Percentiles rank a stretch among this genome's conserved stretches.
Conservation (phyloP, 257 asterid genomes). For the Solanum medicagineum region DNA sequence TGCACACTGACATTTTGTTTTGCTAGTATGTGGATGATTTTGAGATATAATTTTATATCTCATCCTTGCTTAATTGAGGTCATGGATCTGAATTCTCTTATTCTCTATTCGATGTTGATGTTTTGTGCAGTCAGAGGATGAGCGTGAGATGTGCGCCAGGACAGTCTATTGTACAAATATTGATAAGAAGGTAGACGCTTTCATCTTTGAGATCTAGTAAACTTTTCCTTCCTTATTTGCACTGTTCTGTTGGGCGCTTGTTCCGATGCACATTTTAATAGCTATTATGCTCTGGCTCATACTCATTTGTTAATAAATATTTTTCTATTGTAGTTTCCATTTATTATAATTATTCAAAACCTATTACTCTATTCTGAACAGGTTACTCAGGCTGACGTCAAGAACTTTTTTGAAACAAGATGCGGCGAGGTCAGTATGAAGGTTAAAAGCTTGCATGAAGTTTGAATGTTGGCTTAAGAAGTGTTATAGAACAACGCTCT, state of each 20-base stretch:
- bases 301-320: neutral
- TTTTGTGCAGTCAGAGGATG: conserved; percentile 70
- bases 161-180: conserved; percentile 95
- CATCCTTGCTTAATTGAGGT: neutral
- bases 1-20: neutral
- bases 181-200: conserved; percentile 59
- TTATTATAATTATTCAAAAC: neutral
- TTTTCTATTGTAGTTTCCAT: neutral
- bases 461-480: neutral
- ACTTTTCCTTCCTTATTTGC: neutral
- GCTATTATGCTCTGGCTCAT: neutral
- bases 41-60: neutral
- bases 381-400: conserved; percentile 81
- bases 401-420: conserved; percentile 70
- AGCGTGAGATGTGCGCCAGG: conserved; percentile 96
- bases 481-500: neutral
- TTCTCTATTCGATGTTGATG: neutral
- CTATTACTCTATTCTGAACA: conserved; percentile 4
- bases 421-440: conserved; percentile 66
- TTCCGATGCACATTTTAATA: neutral
- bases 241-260: neutral
- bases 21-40: neutral
- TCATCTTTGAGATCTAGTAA: neutral
- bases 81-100: neutral
- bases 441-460: neutral